Conservation (phyloP, 805 yeast species). For the Candida koratica region DNA sequence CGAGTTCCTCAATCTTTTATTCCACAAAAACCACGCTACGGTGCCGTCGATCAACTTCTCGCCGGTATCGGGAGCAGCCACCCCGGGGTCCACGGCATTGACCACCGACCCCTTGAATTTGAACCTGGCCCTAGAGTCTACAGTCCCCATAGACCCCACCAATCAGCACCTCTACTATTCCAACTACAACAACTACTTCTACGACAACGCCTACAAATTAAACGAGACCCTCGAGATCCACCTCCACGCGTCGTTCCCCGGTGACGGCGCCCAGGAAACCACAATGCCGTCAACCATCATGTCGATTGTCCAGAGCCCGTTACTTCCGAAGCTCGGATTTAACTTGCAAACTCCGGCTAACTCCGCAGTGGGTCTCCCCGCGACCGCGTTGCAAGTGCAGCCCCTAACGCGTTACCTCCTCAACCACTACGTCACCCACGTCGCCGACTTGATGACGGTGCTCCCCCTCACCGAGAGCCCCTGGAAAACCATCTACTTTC, state of each 20-base stretch:
- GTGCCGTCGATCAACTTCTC: slow-evolving; percentile 7
- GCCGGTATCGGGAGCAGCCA: slow-evolving; percentile 10
- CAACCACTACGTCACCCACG: slow-evolving; percentile 67
- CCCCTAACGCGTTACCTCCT: slow-evolving; percentile 71
- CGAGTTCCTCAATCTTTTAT: slow-evolving; percentile 48
- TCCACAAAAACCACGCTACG: slow-evolving; percentile 39
- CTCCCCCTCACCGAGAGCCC: slow-evolving; percentile 72
- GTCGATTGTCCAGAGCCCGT: slow-evolving; percentile 42
- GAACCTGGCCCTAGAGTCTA: slow-evolving; percentile 12
- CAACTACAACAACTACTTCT: slow-evolving; percentile 36
- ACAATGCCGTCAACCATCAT: slow-evolving; percentile 54
- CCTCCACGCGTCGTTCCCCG: slow-evolving; percentile 38
- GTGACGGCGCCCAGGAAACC: slow-evolving; percentile 33
- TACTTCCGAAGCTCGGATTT: slow-evolving; percentile 41
- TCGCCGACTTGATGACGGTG: slow-evolving; percentile 76
- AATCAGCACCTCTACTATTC: slow-evolving; percentile 37
- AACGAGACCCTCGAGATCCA: slow-evolving; percentile 40
- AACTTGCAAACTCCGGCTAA: slow-evolving; percentile 31
- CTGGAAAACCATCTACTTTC: slow-evolving; percentile 84
- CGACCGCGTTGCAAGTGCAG: slow-evolving; percentile 57
- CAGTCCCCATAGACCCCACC: slow-evolving; percentile 27
- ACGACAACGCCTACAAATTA: slow-evolving; percentile 36
- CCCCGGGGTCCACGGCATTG: slow-evolving; percentile 1
- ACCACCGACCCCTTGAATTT: slow-evolving; percentile 9
- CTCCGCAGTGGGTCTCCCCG: slow-evolving; percentile 41